Base-by-base conservation (phyloP, 116 monocot genomes). In the Papilionanthe hybrid region DNA sequence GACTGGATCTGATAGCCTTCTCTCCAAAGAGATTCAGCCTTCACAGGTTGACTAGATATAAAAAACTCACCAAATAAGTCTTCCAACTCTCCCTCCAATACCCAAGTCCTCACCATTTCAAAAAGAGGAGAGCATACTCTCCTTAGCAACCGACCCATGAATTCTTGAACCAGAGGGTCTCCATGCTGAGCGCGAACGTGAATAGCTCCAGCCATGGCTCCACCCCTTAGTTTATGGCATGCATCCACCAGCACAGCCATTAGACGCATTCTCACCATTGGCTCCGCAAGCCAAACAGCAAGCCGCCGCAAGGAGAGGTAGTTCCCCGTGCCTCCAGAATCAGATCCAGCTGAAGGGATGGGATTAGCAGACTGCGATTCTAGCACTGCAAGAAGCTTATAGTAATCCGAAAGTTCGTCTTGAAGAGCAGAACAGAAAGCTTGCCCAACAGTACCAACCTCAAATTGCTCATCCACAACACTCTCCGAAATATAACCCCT, bases 191-290 rank as follows among this genome's bases (percentile, higher is more conserved):
- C 88, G 29, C 84, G 90, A 43, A 58, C 81, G 53, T 99, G 99
- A 50, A 95, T 95, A 0, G 93, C 89, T 37, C 99, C 93, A n/a
- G 93, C 99, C 99, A 99, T 95, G 11, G 99, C 95, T 44, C 99
- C 99, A 45, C 99, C 99, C 43, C 82, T 87, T 82, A 99, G 79
- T 47, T 74, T 69, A 25, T 76, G 68, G 72, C 95, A 99, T 1
- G 81, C 75, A 79, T 99, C 99, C 9, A 93, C 95, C 57, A 99
- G 69, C 58, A 93, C 88, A 0, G 95, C 99, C 99, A 99, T 99
- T 57, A 99, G 72, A 15, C 99, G 78, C 95, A 99, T 95, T 80
- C 89, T 90, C 29, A 95, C 93, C 28, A 72, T 89, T 15, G 99
- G 99, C 76, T 99, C 99, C 0, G 99, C 90, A 37, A 99, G 83